Evolutionary conservation across 208 protist genomes (phyloP).

Genomic region (Spongospora subterranea): DNA sequence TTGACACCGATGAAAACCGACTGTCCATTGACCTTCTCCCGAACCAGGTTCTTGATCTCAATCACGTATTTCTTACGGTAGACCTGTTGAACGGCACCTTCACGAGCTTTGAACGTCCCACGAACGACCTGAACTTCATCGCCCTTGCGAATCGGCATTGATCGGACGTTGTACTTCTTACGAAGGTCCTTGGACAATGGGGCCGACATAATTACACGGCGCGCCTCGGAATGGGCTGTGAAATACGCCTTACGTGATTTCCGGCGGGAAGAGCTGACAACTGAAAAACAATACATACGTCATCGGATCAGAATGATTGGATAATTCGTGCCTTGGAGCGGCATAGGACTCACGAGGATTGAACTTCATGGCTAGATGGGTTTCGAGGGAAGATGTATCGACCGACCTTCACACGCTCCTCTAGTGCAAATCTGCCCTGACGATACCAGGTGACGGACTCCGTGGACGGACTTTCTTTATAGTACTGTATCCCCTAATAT

Average conservation of each 20-base stretch:
- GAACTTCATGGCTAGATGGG: not conserved
- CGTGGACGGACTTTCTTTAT: not conserved
- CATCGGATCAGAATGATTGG: not conserved
- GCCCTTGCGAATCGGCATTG: conserved; percentile 97
- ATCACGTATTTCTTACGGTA: conserved; percentile 99
- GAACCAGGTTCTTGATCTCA: conserved; percentile 96
- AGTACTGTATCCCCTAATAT: not conserved
- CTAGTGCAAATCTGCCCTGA: not conserved
- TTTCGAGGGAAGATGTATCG: too few relatives aligned
- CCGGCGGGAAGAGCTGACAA: conserved; percentile 84
- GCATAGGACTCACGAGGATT: conserved; percentile 34
- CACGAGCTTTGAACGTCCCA: conserved; percentile 92
- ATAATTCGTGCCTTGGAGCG: not conserved
- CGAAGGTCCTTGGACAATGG: conserved; percentile 97
- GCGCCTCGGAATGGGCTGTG: conserved; percentile 91
- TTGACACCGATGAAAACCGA: conserved; percentile 81
- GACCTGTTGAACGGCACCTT: conserved; percentile 94
- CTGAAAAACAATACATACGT: conserved; percentile 54
- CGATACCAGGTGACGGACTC: not conserved
- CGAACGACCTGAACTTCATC: conserved; percentile 94
- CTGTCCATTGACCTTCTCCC: conserved; percentile 88
- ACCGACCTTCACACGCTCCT: too few relatives aligned
- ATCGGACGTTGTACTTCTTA: conserved; percentile 95
- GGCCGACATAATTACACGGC: conserved; percentile 95
- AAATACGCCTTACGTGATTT: conserved; percentile 99